Conservation (phyloP, 805 yeast species). For the Kuraishia ogatae region DNA sequence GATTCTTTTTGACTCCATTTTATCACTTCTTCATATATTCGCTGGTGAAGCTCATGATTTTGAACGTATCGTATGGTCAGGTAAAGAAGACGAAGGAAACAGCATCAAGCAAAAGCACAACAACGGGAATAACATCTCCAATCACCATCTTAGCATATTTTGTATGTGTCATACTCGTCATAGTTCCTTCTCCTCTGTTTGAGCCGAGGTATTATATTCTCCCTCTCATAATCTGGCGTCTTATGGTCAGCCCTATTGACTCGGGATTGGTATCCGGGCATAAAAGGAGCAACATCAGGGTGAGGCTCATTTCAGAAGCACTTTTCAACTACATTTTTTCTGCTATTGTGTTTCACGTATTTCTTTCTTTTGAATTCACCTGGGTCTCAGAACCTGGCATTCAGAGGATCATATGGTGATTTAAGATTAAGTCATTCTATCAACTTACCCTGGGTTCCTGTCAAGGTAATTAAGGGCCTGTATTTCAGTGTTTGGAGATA, state of each 20-base stretch:
- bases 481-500: neutral
- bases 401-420: constrained; percentile 90
- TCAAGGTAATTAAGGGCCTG: neutral
- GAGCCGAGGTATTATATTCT: constrained; percentile 90
- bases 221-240: constrained; percentile 71
- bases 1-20: constrained; percentile 47
- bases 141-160: constrained; percentile 42
- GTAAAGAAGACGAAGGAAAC: neutral
- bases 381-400: constrained; percentile 57
- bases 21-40: constrained; percentile 50
- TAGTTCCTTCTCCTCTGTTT: constrained; percentile 85
- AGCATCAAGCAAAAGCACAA: constrained; percentile 3
- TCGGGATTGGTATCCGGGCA: constrained; percentile 6
- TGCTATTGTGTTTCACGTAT: constrained; percentile 41
- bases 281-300: constrained; percentile 11
- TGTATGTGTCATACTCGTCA: constrained; percentile 45
- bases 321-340: constrained; percentile 56
- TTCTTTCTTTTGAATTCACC: constrained; percentile 49
- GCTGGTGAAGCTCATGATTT: constrained; percentile 13
- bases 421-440: neutral
- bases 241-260: constrained; percentile 36
- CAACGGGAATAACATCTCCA: constrained; percentile 8
- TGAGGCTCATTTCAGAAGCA: constrained; percentile 44
- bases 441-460: neutral
- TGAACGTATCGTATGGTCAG: constrained; percentile 6